phyloP scores from a whole-genome alignment of 192 early-diverging fungal genomes.

The Entomortierella beljakovae region DNA sequence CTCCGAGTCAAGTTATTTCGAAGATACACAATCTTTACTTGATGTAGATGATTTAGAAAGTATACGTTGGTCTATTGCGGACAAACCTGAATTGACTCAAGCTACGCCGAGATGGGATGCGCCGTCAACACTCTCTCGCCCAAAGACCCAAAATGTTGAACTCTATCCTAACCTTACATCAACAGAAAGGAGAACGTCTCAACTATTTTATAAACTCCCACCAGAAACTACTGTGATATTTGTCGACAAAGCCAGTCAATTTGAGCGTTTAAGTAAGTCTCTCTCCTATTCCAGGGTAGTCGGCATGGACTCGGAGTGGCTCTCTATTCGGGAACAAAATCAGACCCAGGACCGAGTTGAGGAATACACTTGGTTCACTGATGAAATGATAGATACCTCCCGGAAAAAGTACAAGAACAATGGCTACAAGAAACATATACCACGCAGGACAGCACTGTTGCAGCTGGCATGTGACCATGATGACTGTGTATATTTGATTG shows the following conservation, averaged over 20 bases:
- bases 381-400: not conserved
- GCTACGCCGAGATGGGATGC: too few relatives aligned
- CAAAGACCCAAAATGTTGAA: too few relatives aligned
- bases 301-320: constrained; percentile 7
- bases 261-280: not conserved
- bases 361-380: too few relatives aligned
- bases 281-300: not conserved
- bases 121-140: too few relatives aligned
- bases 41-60: too few relatives aligned
- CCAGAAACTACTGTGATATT: not conserved
- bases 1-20: too few relatives aligned
- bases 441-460: not conserved
- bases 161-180: too few relatives aligned
- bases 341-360: too few relatives aligned
- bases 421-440: not conserved
- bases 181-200: not conserved
- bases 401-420: not conserved
- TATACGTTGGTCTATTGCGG: too few relatives aligned
- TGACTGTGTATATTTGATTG: constrained; percentile 5
- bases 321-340: not conserved
- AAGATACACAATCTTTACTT: too few relatives aligned
- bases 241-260: not conserved
- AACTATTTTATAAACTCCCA: not conserved
- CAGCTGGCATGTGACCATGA: constrained; percentile 6
- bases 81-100: too few relatives aligned